Percentiles rank a stretch among this genome's conserved stretches.
phyloP scores from a whole-genome alignment of 1,284 basidiomycete genomes.

The Trichosporon sp. region DNA sequence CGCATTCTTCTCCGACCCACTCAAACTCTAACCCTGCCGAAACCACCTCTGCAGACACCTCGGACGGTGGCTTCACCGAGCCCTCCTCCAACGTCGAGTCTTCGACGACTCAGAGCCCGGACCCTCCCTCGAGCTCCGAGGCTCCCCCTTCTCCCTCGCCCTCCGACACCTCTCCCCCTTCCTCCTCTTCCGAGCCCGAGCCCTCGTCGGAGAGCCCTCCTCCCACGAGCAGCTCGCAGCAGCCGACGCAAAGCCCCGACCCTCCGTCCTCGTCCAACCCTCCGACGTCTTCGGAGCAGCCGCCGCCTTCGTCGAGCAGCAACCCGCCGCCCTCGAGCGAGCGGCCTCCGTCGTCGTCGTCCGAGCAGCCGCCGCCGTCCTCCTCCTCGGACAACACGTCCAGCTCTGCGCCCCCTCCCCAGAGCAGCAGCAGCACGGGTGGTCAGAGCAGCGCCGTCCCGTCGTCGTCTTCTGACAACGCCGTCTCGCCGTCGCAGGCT shows the following conservation, averaged over 20 bases:
- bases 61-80: not conserved
- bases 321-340: not conserved
- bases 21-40: not conserved
- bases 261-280: not conserved
- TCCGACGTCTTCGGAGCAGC: not conserved
- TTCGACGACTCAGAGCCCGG: not conserved
- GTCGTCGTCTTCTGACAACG: not conserved
- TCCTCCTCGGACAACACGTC: not conserved
- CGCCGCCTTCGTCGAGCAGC: not conserved
- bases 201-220: not conserved
- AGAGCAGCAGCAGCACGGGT: not conserved
- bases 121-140: not conserved
- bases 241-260: not conserved
- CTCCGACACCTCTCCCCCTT: not conserved
- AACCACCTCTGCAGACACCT: not conserved
- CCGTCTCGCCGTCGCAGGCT: not conserved
- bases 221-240: not conserved
- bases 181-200: not conserved
- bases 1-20: not conserved
- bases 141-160: not conserved
- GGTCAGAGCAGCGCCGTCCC: not conserved
- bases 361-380: not conserved
- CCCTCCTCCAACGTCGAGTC: not conserved
- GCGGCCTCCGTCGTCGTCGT: not conserved
- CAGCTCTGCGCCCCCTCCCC: not conserved